A percentile compares a stretch with the other conserved stretches of the same genome.
These are phyloP conservation scores for Chloris gayana DNA, from an alignment of 176 grass and related monocot genomes.

Conservation along the genomic window DNA sequence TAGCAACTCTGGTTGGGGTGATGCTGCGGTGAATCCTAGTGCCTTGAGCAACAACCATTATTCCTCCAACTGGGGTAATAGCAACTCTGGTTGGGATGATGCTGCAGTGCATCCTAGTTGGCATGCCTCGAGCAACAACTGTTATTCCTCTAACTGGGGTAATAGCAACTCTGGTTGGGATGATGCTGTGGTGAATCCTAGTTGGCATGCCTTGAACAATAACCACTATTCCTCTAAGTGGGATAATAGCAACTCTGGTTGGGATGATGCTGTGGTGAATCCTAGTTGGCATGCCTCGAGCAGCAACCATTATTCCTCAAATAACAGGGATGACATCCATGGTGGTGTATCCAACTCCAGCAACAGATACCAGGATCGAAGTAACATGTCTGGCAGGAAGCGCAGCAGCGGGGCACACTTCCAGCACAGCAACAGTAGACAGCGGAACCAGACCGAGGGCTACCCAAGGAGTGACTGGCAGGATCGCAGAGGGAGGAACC, in stretches of 20 bases:
- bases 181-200: conserved; percentile 2
- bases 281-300: neutral
- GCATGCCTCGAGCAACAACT: too few species aligned
- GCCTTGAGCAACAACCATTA: conserved; percentile 22
- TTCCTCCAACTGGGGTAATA: too few species aligned
- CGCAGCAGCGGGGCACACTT: conserved; percentile 18
- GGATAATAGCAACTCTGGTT: conserved; percentile 39
- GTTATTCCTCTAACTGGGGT: conserved; percentile 34
- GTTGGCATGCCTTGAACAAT: conserved; percentile 4
- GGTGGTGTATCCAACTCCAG: conserved; percentile 10
- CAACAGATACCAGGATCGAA: conserved; percentile 38
- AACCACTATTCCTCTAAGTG: conserved; percentile 25
- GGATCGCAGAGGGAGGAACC: conserved; percentile 30
- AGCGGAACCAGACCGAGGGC: conserved; percentile 31
- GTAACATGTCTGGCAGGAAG: conserved; percentile 40
- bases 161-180: conserved; percentile 44
- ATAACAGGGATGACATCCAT: conserved; percentile 21
- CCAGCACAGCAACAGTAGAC: conserved; percentile 24
- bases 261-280: conserved; percentile 29
- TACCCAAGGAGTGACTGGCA: conserved; percentile 30
- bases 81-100: too few species aligned
- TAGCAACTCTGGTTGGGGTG: conserved; percentile 39
- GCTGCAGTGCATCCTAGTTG: too few species aligned
- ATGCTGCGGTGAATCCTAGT: conserved; percentile 1
- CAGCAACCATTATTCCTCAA: conserved; percentile 20